Conservation (phyloP, 73 alveolate genomes). For the Tetrahymena malaccensis region DNA sequence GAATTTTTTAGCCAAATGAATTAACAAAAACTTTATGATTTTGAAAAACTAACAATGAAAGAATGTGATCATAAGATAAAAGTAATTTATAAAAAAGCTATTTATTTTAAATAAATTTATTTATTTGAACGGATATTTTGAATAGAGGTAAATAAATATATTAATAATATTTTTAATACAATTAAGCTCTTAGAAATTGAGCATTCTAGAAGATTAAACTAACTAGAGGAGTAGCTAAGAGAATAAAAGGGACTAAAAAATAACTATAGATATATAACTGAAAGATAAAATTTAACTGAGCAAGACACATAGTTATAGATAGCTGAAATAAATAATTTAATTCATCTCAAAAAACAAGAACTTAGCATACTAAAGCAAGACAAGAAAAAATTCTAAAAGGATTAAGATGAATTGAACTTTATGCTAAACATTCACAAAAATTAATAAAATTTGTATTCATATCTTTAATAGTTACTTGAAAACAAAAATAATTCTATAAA, state of each 20-base stretch:
- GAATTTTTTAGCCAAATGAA: background rate
- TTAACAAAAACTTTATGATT: background rate
- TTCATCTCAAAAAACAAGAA: background rate
- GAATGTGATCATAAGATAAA: background rate
- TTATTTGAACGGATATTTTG: too few species aligned
- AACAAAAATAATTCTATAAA: background rate
- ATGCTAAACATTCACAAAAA: background rate
- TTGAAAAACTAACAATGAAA: background rate
- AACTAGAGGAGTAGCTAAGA: background rate
- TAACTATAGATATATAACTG: background rate
- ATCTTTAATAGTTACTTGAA: background rate
- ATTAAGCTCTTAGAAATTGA: background rate
- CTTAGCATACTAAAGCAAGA: background rate
- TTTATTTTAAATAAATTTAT: background rate
- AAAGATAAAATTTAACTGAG: background rate
- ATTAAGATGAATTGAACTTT: background rate
- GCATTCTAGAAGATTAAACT: background rate
- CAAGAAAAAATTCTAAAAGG: background rate
- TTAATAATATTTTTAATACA: background rate
- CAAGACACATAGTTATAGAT: background rate
- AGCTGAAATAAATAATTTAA: background rate
- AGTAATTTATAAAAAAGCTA: background rate
- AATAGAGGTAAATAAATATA: too few species aligned
- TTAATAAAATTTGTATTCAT: background rate
- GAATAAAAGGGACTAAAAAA: background rate